Evolutionary conservation across 768 basidiomycete genomes (phyloP), one percentile per base, ranked within the genome.

Genomic region (Amanita muscaria): DNA sequence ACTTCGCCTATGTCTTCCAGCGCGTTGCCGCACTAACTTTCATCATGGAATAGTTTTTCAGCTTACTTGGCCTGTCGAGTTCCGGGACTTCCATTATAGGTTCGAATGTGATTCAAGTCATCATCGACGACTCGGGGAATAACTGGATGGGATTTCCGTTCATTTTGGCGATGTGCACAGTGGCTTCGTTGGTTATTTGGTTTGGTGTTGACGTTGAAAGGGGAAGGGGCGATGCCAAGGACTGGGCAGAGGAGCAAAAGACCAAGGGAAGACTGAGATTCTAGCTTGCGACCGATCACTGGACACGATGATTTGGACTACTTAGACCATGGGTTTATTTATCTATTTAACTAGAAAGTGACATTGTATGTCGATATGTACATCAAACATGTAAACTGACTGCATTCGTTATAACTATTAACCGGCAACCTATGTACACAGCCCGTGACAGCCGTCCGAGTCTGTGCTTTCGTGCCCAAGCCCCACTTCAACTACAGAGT

Each of bases 141-240:
- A 88, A 84, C 56, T 89, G 88, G 88, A 71, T 75, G 56, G 88
- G 88, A 0, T 90, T 90, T 59, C 83, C 85, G 2, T 89, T 90
- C 66, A 63, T 90, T 18, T 88, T 90, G 53, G 80, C 77, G 22
- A 62, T 88, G 6, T 88, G 84, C 52, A 56, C 65, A 8, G 56
- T 62, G 16, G 86, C 88, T 1, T 81, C 80, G 22, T 16, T 87
- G 37, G 72, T 82, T 14, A 89, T 90, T 43, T 90, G 85, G 83
- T 80, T 89, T 56, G 73, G 67, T 40, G 75, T 83, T 2, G 79
- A 85, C 55, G 66, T 85, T 2, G 56, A 64, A 45, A 79, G 78
- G 57, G 83, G 83, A 14, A 63, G 82, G 42, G 60, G 64, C 29
- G 78, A 83, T 59, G 83, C 83, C 7, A 66, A 73, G 18, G 60